phyloP scores from a whole-genome alignment of 176 grass and related monocot genomes.

The Dendrocalamus sinicus region DNA sequence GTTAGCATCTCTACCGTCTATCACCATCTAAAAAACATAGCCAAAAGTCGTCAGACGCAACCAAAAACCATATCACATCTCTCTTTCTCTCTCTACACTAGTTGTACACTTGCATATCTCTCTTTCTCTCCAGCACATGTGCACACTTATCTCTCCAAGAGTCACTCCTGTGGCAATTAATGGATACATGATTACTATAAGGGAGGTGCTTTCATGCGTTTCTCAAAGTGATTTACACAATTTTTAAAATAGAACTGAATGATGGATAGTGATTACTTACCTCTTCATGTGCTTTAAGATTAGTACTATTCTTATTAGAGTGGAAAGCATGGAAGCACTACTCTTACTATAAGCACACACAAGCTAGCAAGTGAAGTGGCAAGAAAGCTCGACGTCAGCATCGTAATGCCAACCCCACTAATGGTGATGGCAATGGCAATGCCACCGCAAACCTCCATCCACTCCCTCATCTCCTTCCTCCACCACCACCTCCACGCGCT shows the following conservation, averaged over 20 bases:
- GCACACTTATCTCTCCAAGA: not conserved
- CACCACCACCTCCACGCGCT: conserved; percentile 60
- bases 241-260: no score
- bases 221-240: no score
- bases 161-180: no score
- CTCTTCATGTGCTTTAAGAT: no score
- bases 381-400: not conserved
- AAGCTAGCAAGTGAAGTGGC: not conserved
- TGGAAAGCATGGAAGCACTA: no score
- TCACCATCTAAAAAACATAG: no score
- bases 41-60: no score
- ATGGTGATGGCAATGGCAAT: conserved; percentile 27
- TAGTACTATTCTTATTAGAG: no score
- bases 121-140: not conserved
- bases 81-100: not conserved
- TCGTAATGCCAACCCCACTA: conserved; percentile 29
- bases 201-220: no score
- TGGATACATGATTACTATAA: no score
- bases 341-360: not conserved
- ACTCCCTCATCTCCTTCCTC: conserved; percentile 60
- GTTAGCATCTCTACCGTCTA: no score
- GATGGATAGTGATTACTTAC: no score
- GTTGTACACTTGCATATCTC: not conserved
- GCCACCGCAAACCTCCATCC: conserved; percentile 53
- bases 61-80: not conserved